Percentiles rank a stretch among this genome's conserved stretches.
Evolutionary conservation across 2,329 filamentous ascomycete species (phyloP).

Genomic region (Purpureocillium takamizusanense): DNA sequence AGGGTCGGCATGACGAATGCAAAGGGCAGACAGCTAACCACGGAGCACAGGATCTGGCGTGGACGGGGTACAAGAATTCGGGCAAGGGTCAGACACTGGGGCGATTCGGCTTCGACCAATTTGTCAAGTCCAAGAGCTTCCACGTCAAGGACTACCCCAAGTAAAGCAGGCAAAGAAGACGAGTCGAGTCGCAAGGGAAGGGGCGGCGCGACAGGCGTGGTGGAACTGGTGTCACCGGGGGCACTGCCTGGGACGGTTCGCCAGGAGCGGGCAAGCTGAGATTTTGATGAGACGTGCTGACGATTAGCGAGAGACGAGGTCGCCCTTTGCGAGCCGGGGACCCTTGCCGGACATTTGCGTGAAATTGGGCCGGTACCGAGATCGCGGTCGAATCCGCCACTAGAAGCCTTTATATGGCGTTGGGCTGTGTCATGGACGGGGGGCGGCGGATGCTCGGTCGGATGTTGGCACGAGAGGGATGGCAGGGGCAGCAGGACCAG

Average conservation of each 20-base stretch:
- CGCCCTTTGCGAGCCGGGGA: not conserved
- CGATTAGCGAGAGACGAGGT: constrained; percentile 4
- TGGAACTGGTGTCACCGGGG: not conserved
- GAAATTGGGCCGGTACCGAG: not conserved
- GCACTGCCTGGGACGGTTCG: not conserved
- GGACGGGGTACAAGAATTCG: constrained; percentile 97
- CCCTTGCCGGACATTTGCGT: not conserved
- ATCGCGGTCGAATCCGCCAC: not conserved
- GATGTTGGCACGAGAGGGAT: too few relatives aligned
- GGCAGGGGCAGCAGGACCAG: too few relatives aligned
- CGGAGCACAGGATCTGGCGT: constrained; percentile 66
- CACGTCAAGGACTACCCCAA: constrained; percentile 78
- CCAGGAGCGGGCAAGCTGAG: not conserved
- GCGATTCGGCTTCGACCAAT: constrained; percentile 87
- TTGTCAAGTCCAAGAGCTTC: constrained; percentile 92
- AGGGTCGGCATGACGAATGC: too few relatives aligned
- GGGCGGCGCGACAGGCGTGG: not conserved
- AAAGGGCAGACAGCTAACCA: constrained; percentile 1
- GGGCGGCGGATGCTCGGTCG: too few relatives aligned
- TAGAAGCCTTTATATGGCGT: not conserved
- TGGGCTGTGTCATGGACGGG: not conserved
- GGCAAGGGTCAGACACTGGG: constrained; percentile 86
- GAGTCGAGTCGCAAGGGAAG: not conserved
- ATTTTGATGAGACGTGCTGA: not conserved
- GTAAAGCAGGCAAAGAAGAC: constrained; percentile 21